Base-by-base conservation (phyloP, 2,329 filamentous ascomycete species). In the Zymoseptoria pseudotritici region DNA sequence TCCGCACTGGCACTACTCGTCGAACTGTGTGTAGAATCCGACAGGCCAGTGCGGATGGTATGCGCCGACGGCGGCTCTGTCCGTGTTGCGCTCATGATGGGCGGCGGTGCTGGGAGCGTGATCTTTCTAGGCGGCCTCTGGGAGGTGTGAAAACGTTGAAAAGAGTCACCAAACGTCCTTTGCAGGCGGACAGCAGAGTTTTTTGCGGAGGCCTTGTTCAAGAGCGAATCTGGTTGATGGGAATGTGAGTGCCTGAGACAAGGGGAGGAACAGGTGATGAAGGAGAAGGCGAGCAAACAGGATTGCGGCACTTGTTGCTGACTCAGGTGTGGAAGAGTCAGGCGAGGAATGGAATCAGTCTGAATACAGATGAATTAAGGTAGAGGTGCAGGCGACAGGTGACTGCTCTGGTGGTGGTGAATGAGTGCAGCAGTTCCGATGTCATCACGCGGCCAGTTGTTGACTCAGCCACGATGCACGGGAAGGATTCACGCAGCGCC, bases 11-110 rank as follows among this genome's bases (percentile, higher is more conserved):
- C 73, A 56, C 74, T 77, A 26, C 72, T 74, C 53, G 72, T 73
- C 26, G 73, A 65, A 56, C 65, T 71, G 56, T 72, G 71, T 29
- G 77, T 77, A n/a, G 77, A 78, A 53, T 71, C 70, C 54, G 74
- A 76, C 61, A 78, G 73, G 71, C 77, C 78, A 50, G 76, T 79
- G 58, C 64, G 58, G 59, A 65, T 63, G 57, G 64, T 64, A 56
- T 60, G 62, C 59, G 58, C 58, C 56, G 54, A n/a, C 13, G 36
- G 36, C 4, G 58, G 55, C 49, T 65, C 58, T 61, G 60, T 59
- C 56, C 56, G 61, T 29, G 65, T 57, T 31, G 65, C 54, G 59
- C 59, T 63, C 67, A 69, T 69, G 53, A 42, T 61, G 58, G 56
- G 63, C 58, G 36, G 36, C 17, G 26, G 26, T 29, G 26, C 26